Evolutionary conservation across 2,329 filamentous ascomycete species (phyloP).

Genomic region (Pseudogymnoascus sp.): DNA sequence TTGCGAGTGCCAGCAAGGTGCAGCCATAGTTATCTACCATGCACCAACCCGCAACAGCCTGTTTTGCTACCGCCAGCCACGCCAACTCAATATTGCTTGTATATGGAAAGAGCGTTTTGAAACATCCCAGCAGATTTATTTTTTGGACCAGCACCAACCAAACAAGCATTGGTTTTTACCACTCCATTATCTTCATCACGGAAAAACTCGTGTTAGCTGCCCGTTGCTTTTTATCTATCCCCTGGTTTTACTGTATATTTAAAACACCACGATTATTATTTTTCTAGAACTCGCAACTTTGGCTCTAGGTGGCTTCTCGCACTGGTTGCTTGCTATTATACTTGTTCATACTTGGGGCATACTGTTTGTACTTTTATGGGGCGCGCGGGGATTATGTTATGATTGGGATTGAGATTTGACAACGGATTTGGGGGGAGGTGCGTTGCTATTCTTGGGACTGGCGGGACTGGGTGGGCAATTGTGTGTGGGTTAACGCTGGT

Average conservation of each 20-base stretch:
- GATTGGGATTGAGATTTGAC: not conserved
- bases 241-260: not conserved
- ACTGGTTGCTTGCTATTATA: not conserved
- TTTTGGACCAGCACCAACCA: not conserved
- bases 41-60: not conserved
- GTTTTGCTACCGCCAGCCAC: not conserved
- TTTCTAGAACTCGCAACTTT: not conserved
- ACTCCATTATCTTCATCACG: not conserved
- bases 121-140: not conserved
- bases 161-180: not conserved
- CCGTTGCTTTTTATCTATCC: not conserved
- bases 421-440: not conserved
- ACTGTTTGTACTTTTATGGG: conserved; percentile 2
- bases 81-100: not conserved
- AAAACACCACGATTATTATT: not conserved
- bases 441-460: not conserved
- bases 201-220: not conserved
- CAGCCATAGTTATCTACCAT: not conserved
- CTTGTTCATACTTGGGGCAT: not conserved
- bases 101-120: not conserved
- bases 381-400: not conserved
- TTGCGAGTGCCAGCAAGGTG: not conserved
- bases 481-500: not conserved
- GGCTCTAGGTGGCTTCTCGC: not conserved
- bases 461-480: not conserved